A percentile compares a stretch with the other conserved stretches of the same genome.
phyloP scores from a whole-genome alignment of 164 flowering plant species.

The Stephania cephalantha region DNA sequence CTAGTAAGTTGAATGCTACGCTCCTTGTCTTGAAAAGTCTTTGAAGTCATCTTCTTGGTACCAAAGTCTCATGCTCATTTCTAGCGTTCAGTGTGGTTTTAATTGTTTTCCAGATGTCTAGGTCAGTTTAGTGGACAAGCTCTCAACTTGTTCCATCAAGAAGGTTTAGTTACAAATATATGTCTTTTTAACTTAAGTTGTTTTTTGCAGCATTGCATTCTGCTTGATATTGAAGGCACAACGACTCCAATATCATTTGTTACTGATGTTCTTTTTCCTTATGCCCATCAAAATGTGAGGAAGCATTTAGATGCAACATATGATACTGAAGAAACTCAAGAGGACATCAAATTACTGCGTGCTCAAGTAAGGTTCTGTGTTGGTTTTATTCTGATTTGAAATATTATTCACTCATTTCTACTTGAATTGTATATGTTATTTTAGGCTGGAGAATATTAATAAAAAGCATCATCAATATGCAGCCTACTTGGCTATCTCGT shows the following conservation, averaged over 20 bases:
- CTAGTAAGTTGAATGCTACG: conserved; percentile 28
- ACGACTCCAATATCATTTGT: conserved; percentile 97
- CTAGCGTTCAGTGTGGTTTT: not conserved
- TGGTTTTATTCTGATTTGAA: not conserved
- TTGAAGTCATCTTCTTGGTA: not conserved
- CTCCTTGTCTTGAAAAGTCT: not conserved
- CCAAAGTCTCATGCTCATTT: not conserved
- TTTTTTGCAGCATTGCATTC: conserved; percentile 71
- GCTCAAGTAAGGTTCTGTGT: conserved; percentile 58
- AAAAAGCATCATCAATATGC: not conserved
- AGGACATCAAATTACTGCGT: conserved; percentile 69
- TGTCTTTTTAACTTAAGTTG: conserved; percentile 1
- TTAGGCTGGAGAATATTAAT: not conserved
- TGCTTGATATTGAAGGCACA: conserved; percentile 98
- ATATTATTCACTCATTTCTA: not conserved
- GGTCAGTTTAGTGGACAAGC: not conserved
- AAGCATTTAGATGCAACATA: conserved; percentile 74
- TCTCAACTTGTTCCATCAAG: not conserved
- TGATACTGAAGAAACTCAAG: conserved; percentile 77
- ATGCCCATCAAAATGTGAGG: conserved; percentile 85
- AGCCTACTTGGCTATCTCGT: not conserved
- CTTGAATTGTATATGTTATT: not conserved
- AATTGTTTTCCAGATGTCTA: not conserved
- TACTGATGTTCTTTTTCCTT: conserved; percentile 90
- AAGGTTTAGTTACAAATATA: not conserved